Evolutionary conservation across 176 grass and related monocot genomes (phyloP), one percentile per base, ranked within the genome.

Genomic region (Ampelocalamus luodianensis): DNA sequence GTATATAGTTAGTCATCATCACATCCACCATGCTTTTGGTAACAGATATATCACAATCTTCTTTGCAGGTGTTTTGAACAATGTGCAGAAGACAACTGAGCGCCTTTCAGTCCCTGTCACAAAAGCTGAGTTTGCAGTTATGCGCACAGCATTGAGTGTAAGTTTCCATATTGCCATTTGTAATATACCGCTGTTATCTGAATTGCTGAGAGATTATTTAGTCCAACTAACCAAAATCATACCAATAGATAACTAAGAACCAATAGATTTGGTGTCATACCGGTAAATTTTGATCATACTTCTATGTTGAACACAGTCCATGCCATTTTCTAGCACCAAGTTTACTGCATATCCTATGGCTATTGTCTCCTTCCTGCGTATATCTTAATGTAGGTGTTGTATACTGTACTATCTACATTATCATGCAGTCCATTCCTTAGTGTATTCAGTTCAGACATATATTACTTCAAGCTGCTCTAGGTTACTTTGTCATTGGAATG

Each of bases 91-190:
- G 81, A 92, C 86, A 84, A 91, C 79, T 23, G 96, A 96, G n/a
- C 91, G 91, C 7, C 74, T 99, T 81, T 89, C 86, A 68, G 40
- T 99, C 20, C 77, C 93, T 77, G 39, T 99, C 88, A 89, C 93
- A 38, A 99, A 88, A 88, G 96, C 91, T 70, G 96, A 99, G 88
- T 99, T 99, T 82, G 17, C 96, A 56, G 96, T 94, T 51, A 76
- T 96, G 64, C 96, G 93, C 51, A 89, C 91, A 72, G 69, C 93
- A 58, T 87, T 95, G 54, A 94, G 91, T 68, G 96, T 99, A 96
- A 99, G 91, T 67, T 82, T 82, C 55, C 56, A 17, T 86, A 36
- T 37, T 85, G 69, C 48, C 8, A 76, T 79, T 78, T 83, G 42
- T 24, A 79, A 60, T 69, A 6, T 68, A 61, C 60, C 4, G 12